Evolutionary conservation across 495 filamentous ascomycete genomes (phyloP), one percentile per base, ranked within the genome.

Genomic region (Clavariopsis aquatica): DNA sequence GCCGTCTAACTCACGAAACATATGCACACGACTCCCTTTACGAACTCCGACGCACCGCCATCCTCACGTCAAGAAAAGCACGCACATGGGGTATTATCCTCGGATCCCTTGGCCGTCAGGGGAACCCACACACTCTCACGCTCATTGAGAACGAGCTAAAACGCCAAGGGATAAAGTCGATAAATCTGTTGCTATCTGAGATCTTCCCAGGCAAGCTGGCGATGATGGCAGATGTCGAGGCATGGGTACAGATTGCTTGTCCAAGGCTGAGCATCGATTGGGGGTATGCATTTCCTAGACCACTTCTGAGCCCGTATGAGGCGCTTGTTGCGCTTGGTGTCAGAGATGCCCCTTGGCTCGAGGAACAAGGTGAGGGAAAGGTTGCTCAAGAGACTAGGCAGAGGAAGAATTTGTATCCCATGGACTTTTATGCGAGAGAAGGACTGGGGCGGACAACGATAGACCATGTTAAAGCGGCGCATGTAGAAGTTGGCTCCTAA

Each of bases 211-310:
- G 90, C 0, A 98, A 98, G 73, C 76, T 98, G 57, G 92, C 88
- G 0, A 83, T 93, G 79, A 96, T 98, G 91, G 69, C n/a, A 10
- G 93, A 98, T 72, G 89, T 98, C 6, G 94, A 96, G 68, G 93
- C 90, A 62, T 98, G 94, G 94, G 93, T 98, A 34, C 94, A 98
- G 76, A 90, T 98, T 45, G 94, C 94, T 9, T 98, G 94, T 79
- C 94, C 94, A 8, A 77, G 94, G 27, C 71, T 98, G 71, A 96
- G 92, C 74, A 98, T 98, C 62, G 94, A 98, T 78, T 98, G 94
- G 94, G 94, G 94, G 0, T 98, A 98, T 79, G 94, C 95, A 15
- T 98, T 98, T 75, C 81, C 89, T 4, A 79, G 89, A 31, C 94
- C 94, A 31, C 72, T 98, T 65, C 73, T 98, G 71, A 98, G 92